A percentile compares a stretch with the other conserved stretches of the same genome.
phyloP scores from a whole-genome alignment of 2,329 filamentous ascomycete genomes.

The Neocatenulostroma microsporum region DNA sequence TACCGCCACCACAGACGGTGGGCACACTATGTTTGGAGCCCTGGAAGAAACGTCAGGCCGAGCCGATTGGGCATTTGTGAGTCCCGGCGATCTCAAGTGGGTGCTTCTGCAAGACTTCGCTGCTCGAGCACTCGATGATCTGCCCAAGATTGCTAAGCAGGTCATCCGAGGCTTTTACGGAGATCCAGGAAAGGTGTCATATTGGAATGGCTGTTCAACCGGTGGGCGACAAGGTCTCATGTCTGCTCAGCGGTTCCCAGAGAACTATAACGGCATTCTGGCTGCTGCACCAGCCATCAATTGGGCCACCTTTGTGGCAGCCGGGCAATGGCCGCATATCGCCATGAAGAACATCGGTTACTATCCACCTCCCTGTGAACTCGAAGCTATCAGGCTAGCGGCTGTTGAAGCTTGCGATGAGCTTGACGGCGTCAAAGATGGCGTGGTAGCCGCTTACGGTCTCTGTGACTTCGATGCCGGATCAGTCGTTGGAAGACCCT shows the following conservation, averaged over 20 bases:
- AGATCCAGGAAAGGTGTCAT: constrained; percentile 27
- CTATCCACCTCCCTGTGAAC: constrained; percentile 27
- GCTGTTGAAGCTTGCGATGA: constrained; percentile 32
- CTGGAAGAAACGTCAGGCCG: not conserved
- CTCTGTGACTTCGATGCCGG: constrained; percentile 27
- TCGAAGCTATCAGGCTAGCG: constrained; percentile 29
- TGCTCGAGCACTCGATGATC: constrained; percentile 24
- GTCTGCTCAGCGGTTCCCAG: constrained; percentile 32
- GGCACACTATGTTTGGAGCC: constrained; percentile 11
- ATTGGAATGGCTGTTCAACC: constrained; percentile 33
- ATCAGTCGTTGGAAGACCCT: constrained; percentile 21
- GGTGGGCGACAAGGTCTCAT: constrained; percentile 34
- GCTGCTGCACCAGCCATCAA: constrained; percentile 35
- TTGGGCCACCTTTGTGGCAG: constrained; percentile 25
- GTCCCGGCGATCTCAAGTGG: constrained; percentile 27
- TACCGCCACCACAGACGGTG: constrained; percentile 23
- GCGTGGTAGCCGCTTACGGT: constrained; percentile 24
- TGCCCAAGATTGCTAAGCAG: constrained; percentile 26
- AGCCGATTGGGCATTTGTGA: constrained; percentile 15
- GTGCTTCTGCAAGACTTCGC: constrained; percentile 28
- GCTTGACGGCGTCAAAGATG: constrained; percentile 32
- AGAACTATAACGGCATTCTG: constrained; percentile 35
- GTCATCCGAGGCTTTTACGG: constrained; percentile 28
- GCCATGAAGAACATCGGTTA: constrained; percentile 25
- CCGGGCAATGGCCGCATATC: constrained; percentile 25